phyloP scores from a whole-genome alignment of 1,139 yeast species.

The Protomyces inundatus region DNA sequence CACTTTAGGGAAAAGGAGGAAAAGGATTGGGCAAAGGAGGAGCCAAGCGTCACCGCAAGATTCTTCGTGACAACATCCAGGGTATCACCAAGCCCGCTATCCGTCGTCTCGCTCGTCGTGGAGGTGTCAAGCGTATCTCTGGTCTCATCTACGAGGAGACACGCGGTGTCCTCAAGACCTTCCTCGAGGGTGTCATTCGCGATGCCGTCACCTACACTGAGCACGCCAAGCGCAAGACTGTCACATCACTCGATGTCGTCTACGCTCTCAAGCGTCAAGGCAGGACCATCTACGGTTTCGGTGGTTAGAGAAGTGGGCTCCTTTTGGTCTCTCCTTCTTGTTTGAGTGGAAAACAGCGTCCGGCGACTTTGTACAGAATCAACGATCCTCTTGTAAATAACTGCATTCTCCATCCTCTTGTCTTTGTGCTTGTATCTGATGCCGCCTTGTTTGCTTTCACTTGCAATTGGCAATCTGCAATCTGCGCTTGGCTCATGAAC shows the following conservation, averaged over 20 bases:
- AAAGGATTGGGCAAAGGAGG: conserved; percentile 91
- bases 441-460: background rate
- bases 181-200: conserved; percentile 95
- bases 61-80: conserved; percentile 97
- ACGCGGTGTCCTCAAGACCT: conserved; percentile 90
- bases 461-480: background rate
- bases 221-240: conserved; percentile 99
- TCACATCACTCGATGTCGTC: conserved; percentile 95
- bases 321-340: background rate
- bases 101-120: conserved; percentile 99
- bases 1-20: conserved; percentile 84
- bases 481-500: background rate
- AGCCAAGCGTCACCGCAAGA: conserved; percentile 98
- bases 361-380: background rate
- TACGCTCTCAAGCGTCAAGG: conserved; percentile 99
- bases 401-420: background rate
- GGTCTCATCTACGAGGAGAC: conserved; percentile 95
- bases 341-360: background rate
- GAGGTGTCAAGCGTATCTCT: conserved; percentile 94
- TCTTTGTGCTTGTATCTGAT: no score
- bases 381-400: background rate
- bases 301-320: conserved; percentile 60
- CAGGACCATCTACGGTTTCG: conserved; percentile 99
- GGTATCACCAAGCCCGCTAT: conserved; percentile 99
- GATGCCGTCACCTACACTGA: conserved; percentile 99